Conservation (phyloP, 345 rosid species). For the Melastoma malabathricum region DNA sequence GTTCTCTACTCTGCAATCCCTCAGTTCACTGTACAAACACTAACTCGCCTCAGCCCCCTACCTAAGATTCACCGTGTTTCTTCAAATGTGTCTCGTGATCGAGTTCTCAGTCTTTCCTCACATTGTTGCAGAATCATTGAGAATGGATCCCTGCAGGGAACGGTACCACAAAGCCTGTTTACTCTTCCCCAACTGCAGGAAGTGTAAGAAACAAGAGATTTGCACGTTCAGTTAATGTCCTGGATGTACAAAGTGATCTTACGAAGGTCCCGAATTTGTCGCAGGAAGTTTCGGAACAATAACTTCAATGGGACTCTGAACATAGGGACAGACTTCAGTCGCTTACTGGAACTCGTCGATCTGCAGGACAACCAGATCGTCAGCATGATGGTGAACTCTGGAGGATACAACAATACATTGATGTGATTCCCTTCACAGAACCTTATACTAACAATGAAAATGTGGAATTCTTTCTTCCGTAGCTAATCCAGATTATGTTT, state of each 20-base stretch:
- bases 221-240: background rate
- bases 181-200: conserved; percentile 8
- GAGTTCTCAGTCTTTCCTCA: too few relatives aligned
- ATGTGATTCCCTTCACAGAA: conserved; percentile 24
- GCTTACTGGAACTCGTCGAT: conserved; percentile 13
- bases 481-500: background rate
- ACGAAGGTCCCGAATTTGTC: background rate
- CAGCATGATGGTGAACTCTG: background rate
- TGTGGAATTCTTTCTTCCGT: background rate
- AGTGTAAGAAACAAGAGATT: conserved; percentile 2
- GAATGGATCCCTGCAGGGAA: conserved; percentile 10
- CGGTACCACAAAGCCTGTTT: conserved; percentile 7
- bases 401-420: conserved; percentile 27
- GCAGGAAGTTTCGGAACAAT: conserved; percentile 20
- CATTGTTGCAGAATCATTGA: conserved; percentile 9
- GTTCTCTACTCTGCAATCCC: conserved; percentile 11
- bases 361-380: conserved; percentile 17
- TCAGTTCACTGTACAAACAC: conserved; percentile 1
- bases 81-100: background rate
- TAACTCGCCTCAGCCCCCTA: background rate
- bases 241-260: background rate
- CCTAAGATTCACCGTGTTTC: background rate
- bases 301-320: conserved; percentile 20
- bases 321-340: conserved; percentile 11
- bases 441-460: background rate